Conservation (phyloP, 306 rosid genomes). For the Cicer pinnatifidum region DNA sequence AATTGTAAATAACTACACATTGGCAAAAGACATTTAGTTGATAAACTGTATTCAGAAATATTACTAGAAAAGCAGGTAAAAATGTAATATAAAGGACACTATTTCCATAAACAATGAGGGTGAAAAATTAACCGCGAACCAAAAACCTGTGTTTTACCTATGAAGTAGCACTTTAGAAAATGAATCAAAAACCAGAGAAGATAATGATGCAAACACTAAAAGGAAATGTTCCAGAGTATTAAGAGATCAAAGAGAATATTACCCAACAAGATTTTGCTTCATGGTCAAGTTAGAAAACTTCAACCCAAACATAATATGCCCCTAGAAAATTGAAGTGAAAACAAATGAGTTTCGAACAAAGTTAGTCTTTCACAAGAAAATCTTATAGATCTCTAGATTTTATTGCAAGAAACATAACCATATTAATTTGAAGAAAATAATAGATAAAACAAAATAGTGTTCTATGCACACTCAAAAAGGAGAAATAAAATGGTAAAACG, state of each 20-base stretch:
- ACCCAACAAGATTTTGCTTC: constrained; percentile 86
- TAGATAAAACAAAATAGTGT: neutral
- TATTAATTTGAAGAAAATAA: constrained; percentile 7
- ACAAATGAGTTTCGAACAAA: constrained; percentile 17
- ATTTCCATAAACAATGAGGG: constrained; percentile 8
- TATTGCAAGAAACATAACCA: constrained; percentile 8
- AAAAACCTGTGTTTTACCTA: constrained; percentile 3
- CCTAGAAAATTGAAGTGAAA: constrained; percentile 61
- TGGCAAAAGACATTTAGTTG: neutral
- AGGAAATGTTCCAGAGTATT: constrained; percentile 16
- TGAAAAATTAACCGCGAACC: constrained; percentile 11
- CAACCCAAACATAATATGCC: constrained; percentile 68
- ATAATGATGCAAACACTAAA: constrained; percentile 5
- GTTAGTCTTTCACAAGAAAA: constrained; percentile 8
- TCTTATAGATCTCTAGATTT: constrained; percentile 19
- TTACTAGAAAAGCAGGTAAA: constrained; percentile 8
- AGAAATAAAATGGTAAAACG: neutral
- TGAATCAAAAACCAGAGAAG: constrained; percentile 16
- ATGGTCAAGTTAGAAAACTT: constrained; percentile 81
- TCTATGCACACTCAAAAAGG: neutral
- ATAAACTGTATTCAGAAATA: constrained; percentile 28
- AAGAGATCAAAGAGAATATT: constrained; percentile 44
- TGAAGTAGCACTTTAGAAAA: neutral
- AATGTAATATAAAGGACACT: constrained; percentile 19
- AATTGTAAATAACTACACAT: neutral